Evolutionary conservation across 768 basidiomycete genomes (phyloP), one percentile per base, ranked within the genome.

Genomic region (Suillus tomentosus): DNA sequence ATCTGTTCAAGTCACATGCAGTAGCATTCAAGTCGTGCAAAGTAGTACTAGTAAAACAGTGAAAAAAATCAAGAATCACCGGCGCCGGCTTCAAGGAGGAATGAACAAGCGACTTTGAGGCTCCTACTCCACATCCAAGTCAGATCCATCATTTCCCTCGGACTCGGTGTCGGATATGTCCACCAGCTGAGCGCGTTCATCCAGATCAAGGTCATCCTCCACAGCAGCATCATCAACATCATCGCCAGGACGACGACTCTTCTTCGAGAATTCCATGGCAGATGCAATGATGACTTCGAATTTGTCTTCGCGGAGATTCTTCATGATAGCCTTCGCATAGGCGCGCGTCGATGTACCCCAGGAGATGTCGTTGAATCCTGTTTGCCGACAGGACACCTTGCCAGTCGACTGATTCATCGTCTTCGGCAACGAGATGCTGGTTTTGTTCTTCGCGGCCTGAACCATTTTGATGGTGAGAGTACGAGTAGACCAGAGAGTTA

Each of bases 171-270:
- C 24, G 0, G 48, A 50, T 50, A 50, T 50, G 6, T 50, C 24
- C 22, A 27, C 48, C n/a, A 50, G 22, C 48, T 50, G 48, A 24
- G 48, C 13, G 0, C 1, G 24, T 1, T 50, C 48, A 50, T 50
- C 48, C 48, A 47, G 45, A n/a, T 47, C 45, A 47, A 47, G 45
- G 45, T 47, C 45, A n/a, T 47, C 45, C 45, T 47, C 45, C 45
- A 47, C 10, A 3, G 45, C n/a, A 47, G 45, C n/a, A 47, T 47
- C n/a, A 11, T 47, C 45, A 7, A 47, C 1, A 10, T 47, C 45
- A 47, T 47, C 10, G 10, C 45, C 45, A 47, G 24, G n/a, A n/a
- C n/a, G n/a, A n/a, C n/a, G n/a, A 50, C 4, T 50, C 24, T 50
- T 50, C 48, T 50, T 50, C 5, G 24, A 50, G 13, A 50, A 50